Evolutionary conservation across 1,284 basidiomycete genomes (phyloP).

Genomic region (Ceratobasidium sp.): DNA sequence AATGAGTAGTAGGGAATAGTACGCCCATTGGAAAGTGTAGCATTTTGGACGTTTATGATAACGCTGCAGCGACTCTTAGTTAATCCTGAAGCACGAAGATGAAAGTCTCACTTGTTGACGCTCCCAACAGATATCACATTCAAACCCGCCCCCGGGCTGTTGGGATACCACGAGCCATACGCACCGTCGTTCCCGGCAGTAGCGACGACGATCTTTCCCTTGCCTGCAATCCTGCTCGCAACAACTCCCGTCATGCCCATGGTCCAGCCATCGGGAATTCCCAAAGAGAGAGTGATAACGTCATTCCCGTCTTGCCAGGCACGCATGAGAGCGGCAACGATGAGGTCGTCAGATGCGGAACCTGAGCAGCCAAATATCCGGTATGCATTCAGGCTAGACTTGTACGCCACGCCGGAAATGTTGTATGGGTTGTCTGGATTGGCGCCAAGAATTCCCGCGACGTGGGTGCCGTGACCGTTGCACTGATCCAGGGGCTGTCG

Average conservation of each 20-base stretch:
- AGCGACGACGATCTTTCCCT: conserved; percentile 47
- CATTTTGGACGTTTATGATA: neutral
- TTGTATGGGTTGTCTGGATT: conserved; percentile 47
- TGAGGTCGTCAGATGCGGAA: conserved; percentile 21
- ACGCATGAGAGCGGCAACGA: conserved; percentile 40
- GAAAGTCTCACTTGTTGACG: conserved; percentile 35
- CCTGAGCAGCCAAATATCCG: conserved; percentile 39
- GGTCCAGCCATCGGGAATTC: conserved; percentile 49
- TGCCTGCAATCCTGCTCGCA: conserved; percentile 47
- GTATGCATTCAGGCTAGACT: conserved; percentile 39
- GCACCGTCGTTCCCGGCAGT: conserved; percentile 40
- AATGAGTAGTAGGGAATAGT: neutral
- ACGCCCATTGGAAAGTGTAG: neutral
- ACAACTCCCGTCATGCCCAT: conserved; percentile 47
- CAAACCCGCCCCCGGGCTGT: conserved; percentile 32
- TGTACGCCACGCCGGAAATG: conserved; percentile 40
- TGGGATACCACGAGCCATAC: conserved; percentile 40
- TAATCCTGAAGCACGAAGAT: neutral
- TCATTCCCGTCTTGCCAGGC: conserved; percentile 49
- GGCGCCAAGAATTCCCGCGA: conserved; percentile 52
- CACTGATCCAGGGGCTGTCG: conserved; percentile 49
- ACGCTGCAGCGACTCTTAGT: neutral
- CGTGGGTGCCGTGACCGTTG: conserved; percentile 50
- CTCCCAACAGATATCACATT: conserved; percentile 40
- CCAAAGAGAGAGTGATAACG: conserved; percentile 54